phyloP scores from a whole-genome alignment of 106 monocot genomes.

The Gastrodia elata region DNA sequence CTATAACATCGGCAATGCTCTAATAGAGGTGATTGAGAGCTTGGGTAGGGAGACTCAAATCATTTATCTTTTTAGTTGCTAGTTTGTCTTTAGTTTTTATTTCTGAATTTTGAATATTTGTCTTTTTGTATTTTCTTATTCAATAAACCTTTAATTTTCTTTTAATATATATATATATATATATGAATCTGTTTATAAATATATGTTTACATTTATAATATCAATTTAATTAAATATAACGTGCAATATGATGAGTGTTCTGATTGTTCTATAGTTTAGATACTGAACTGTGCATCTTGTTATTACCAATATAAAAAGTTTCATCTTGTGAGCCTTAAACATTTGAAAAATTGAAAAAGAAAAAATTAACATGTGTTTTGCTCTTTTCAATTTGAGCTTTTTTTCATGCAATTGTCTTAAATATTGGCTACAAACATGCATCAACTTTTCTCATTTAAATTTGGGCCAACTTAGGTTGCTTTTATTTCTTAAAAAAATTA shows the following conservation, averaged over 20 bases:
- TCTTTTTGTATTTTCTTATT: too few species aligned
- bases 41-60: too few species aligned
- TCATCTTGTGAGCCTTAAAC: background rate
- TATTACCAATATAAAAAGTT: background rate
- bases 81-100: too few species aligned
- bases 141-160: background rate
- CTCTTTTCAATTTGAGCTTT: background rate
- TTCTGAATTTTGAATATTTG: too few species aligned
- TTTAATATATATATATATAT: background rate
- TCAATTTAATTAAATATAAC: background rate
- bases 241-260: background rate
- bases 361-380: background rate
- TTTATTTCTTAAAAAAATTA: background rate
- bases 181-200: background rate
- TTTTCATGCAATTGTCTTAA: background rate
- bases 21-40: too few species aligned
- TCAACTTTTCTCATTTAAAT: background rate
- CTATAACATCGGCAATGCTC: too few species aligned
- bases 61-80: too few species aligned
- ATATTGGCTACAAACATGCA: background rate
- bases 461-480: background rate
- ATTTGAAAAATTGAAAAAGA: background rate
- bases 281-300: background rate
- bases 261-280: background rate
- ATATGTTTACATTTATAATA: background rate